Conservation (phyloP, 257 asterid genomes). For the Jaltomata sinuosa region DNA sequence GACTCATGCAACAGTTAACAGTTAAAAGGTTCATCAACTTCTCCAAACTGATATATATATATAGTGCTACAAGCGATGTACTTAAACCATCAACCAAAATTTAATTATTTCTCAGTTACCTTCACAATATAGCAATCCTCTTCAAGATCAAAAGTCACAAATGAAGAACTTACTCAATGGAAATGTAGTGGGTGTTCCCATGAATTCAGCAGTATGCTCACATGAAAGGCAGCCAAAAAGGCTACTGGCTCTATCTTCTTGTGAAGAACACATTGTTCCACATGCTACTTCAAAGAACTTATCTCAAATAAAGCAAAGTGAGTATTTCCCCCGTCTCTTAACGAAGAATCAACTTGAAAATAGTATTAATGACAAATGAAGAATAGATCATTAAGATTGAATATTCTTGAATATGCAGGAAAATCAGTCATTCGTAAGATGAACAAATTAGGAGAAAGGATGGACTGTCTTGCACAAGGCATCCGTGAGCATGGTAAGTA, state of each 20-base stretch:
- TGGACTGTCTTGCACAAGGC: constrained; percentile 33
- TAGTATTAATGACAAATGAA: background rate
- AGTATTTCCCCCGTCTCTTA: background rate
- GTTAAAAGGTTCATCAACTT: background rate
- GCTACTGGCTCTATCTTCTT: background rate
- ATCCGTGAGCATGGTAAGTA: constrained; percentile 31
- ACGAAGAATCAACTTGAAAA: constrained; percentile 6
- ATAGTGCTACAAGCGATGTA: constrained; percentile 14
- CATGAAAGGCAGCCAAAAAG: background rate
- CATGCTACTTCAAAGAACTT: background rate
- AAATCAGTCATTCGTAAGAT: constrained; percentile 19
- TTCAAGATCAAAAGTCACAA: background rate
- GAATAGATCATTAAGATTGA: background rate
- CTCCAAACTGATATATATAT: background rate
- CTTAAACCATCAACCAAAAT: background rate
- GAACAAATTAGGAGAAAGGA: constrained; percentile 25
- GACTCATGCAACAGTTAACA: background rate
- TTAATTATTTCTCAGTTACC: background rate
- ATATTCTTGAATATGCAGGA: constrained; percentile 21
- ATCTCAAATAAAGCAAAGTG: background rate
- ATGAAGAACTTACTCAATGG: background rate
- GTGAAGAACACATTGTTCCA: background rate
- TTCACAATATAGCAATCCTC: background rate
- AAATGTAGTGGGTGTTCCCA: background rate
- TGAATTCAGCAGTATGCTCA: background rate